phyloP scores from a whole-genome alignment of 192 early-diverging fungal genomes.

The Backusella psychrophila region DNA sequence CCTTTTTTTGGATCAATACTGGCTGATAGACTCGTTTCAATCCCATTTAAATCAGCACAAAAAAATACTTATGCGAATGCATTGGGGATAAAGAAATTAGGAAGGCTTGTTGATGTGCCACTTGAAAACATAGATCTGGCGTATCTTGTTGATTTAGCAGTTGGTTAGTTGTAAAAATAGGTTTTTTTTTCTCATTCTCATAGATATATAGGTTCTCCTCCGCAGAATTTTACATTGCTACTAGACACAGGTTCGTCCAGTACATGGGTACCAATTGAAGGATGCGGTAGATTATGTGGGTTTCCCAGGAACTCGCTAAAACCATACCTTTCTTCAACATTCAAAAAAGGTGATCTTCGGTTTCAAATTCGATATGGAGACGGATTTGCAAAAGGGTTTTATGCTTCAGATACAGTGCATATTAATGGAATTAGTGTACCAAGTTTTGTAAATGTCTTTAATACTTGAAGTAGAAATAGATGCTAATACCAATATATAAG shows the following conservation, averaged over 20 bases:
- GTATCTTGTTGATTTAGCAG: slow-evolving; percentile 17
- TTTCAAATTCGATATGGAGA: slow-evolving; percentile 30
- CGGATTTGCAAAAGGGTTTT: slow-evolving; percentile 27
- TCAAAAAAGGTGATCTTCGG: background rate
- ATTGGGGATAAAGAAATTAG: slow-evolving; percentile 1
- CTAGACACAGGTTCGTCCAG: slow-evolving; percentile 36
- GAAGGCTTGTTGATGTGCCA: background rate
- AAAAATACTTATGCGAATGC: background rate
- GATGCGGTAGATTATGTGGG: slow-evolving; percentile 28
- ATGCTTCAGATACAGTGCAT: slow-evolving; percentile 26
- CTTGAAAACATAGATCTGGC: slow-evolving; percentile 21
- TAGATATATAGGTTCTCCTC: slow-evolving; percentile 23
- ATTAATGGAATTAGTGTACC: slow-evolving; percentile 8
- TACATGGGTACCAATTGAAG: slow-evolving; percentile 30
- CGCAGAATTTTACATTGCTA: slow-evolving; percentile 31
- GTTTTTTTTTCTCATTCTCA: background rate
- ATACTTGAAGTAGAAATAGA: background rate
- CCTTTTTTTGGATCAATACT: background rate
- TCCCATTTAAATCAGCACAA: background rate
- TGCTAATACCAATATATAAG: background rate
- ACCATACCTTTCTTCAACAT: slow-evolving; percentile 7
- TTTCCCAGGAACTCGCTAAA: slow-evolving; percentile 14
- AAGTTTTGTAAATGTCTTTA: slow-evolving; percentile 6
- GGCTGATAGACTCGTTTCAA: background rate
- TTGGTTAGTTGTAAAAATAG: background rate